Percentiles rank a stretch among this genome's conserved stretches.
phyloP scores from a whole-genome alignment of 2,329 filamentous ascomycete species.

The Hymenotorrendiella dingleyae region DNA sequence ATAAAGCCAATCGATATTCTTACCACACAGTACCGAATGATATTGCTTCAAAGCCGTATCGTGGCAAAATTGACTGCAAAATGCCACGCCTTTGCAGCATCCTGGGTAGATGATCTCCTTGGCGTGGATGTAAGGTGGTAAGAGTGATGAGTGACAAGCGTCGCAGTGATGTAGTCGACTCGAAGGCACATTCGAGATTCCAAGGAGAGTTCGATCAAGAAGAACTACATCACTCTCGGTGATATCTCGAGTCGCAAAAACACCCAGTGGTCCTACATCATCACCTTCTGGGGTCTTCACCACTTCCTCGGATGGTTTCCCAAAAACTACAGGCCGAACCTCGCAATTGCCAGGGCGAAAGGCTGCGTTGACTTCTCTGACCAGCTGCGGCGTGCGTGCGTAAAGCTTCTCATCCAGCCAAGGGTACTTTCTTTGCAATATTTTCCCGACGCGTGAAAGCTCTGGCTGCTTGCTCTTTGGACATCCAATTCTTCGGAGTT shows the following conservation, averaged over 20 bases:
- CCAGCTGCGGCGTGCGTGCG: constrained; percentile 12
- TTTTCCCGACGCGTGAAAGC: constrained; percentile 11
- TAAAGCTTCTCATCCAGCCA: constrained; percentile 22
- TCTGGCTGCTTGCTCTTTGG: neutral
- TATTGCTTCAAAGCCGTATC: constrained; percentile 14
- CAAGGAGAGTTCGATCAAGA: constrained; percentile 16
- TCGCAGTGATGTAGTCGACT: constrained; percentile 20
- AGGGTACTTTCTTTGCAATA: constrained; percentile 24
- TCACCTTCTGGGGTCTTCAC: neutral
- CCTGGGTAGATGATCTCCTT: constrained; percentile 1
- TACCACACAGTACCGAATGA: constrained; percentile 22
- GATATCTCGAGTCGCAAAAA: constrained; percentile 25
- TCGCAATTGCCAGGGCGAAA: constrained; percentile 8
- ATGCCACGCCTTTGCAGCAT: constrained; percentile 21
- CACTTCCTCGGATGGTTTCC: neutral
- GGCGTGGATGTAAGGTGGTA: constrained; percentile 9
- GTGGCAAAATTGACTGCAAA: constrained; percentile 21
- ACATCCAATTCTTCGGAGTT: neutral
- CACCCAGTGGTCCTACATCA: constrained; percentile 25
- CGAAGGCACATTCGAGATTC: constrained; percentile 12
- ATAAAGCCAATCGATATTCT: constrained; percentile 22
- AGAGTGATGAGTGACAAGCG: constrained; percentile 20
- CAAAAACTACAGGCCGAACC: constrained; percentile 17
- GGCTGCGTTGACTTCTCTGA: constrained; percentile 16
- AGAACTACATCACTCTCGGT: constrained; percentile 19